phyloP scores from a whole-genome alignment of 768 basidiomycete species.

The Cystobasidium onofrii region DNA sequence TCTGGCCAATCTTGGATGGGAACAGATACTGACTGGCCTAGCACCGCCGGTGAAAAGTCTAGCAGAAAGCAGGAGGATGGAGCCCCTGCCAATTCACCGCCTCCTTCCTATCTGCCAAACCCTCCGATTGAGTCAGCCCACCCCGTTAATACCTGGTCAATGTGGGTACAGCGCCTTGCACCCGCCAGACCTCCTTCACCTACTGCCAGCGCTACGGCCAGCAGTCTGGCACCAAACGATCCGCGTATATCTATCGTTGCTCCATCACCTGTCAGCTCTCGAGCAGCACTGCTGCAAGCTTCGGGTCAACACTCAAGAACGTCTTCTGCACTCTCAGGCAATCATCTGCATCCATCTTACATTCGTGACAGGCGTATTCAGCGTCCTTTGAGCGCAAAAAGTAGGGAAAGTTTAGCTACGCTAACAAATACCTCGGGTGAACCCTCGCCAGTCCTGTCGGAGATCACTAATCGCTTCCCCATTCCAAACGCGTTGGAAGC shows the following conservation, averaged over 20 bases:
- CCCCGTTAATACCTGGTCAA: background rate
- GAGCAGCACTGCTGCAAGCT: background rate
- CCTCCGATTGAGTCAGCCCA: background rate
- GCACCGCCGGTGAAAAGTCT: background rate
- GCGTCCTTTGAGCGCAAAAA: background rate
- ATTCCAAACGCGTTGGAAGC: background rate
- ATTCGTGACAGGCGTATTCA: background rate
- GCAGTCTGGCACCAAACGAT: background rate
- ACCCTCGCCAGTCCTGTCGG: background rate
- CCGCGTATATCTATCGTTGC: background rate
- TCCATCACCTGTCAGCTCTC: background rate
- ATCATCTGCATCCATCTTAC: constrained; percentile 9
- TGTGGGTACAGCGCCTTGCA: background rate
- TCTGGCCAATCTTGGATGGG: background rate
- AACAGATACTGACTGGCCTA: background rate
- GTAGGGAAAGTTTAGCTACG: background rate
- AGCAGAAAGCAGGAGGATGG: background rate
- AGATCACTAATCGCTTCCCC: background rate
- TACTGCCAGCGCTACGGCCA: background rate
- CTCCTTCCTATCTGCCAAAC: background rate
- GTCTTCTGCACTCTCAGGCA: background rate
- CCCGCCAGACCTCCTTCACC: background rate
- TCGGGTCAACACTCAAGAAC: background rate
- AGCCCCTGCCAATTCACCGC: background rate
- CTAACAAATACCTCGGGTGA: background rate